Evolutionary conservation across 306 rosid genomes (phyloP), one percentile per base, ranked within the genome.

Genomic region (Elaeagnus macrophylla): DNA sequence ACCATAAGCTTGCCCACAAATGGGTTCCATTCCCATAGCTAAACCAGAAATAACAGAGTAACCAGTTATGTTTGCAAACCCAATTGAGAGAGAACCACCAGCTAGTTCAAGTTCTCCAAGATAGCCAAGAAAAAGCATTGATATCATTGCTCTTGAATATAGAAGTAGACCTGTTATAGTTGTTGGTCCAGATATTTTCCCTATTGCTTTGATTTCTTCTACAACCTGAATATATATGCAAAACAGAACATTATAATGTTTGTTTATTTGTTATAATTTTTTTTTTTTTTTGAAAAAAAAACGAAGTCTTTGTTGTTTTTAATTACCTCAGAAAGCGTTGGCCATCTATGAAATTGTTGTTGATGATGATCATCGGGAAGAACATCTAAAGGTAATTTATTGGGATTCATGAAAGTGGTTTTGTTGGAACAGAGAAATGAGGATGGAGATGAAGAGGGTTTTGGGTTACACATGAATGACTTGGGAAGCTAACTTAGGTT

Each of bases 1-100:
- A 0, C 99, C 99, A 9, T 78, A 78, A 35, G 96, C 99, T 68
- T 93, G 96, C 0, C 96, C 99, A 32, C 99, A 93, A 20, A 93
- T 88, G 18, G 96, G 96, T 56, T 93, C 99, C 99, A 93, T 93
- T 57, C 99, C 99, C 95, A 88, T 87, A 65, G 99, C 99, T 16
- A 93, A 60, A 0, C 99, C 99, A 2, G 99, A 88, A 61, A 93
- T 80, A 1, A 93, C 94, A 8, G 99, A 93, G 87, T 93, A 93
- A 52, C 99, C 99, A 2, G 94, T 93, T 71, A 93, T 93, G 81
- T 93, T 93, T 6, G 99, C 99, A 20, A 93, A 84, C 2, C 96
- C 96, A 12, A 93, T 93, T 0, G 96, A 73, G 37, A 93, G 99
- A 1, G 99, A 93, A 0, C 99, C 99, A 0, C 94, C 99, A 0